Evolutionary conservation across 495 filamentous ascomycete genomes (phyloP), one percentile per base, ranked within the genome.

Genomic region (Astrocystis sublimbata): DNA sequence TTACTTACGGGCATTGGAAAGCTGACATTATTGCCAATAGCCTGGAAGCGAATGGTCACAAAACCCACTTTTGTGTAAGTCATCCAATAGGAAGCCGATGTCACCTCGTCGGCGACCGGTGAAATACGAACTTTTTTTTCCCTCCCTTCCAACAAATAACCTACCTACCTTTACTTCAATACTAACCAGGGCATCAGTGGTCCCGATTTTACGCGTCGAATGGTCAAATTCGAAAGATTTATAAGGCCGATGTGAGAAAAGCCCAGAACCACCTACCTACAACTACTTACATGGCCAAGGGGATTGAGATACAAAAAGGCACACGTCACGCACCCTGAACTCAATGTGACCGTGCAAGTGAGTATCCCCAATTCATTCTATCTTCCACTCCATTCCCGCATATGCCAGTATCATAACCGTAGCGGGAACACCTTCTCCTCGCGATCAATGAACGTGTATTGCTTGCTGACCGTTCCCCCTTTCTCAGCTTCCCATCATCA

Each of bases 41-140:
- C 85, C 45, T 96, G 92, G 93, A 98, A 98, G 85, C 79, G 96
- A 33, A 91, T 98, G 81, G 92, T 98, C 67, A 98, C 94, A 15
- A 77, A 78, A 73, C 78, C 79, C 13, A 80, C 73, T 2, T 83
- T 79, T 74, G 92, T 96, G 56, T 59, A 59, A 38, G 56, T 50
- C 9, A 47, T 19, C 21, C 8, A 12, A n/a, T n/a, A 43, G 36
- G 9, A 15, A 7, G 10, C 40, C 23, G 40, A 23, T 7, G 7
- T 28, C 26, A 45, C 43, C 54, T 57, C 15, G 8, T 17, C 35
- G 40, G 5, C 26, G 23, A 31, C 3, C 45, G 8, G 17, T 17
- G 36, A 24, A 21, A 43, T 21, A n/a, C n/a, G n/a, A n/a, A n/a
- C n/a, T n/a, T n/a, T n/a, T n/a, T n/a, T n/a, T n/a, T n/a, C n/a